phyloP scores from a whole-genome alignment of 495 filamentous ascomycete species.

The Pyrenula aspistea region DNA sequence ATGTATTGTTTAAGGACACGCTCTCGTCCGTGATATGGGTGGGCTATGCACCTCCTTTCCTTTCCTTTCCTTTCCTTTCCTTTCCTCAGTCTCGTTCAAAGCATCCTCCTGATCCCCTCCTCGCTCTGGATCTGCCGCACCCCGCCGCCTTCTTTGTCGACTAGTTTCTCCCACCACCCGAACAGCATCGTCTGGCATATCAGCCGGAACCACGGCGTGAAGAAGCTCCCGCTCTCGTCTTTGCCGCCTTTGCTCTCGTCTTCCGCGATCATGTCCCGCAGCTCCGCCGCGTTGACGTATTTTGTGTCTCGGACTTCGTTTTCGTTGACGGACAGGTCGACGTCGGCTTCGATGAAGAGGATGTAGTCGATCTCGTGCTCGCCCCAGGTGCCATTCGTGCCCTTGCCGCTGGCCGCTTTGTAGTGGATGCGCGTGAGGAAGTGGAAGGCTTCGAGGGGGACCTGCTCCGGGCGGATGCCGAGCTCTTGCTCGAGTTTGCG shows the following conservation, averaged over 20 bases:
- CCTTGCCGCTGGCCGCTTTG: constrained; percentile 63
- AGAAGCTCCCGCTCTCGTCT: constrained; percentile 16
- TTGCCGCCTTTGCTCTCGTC: constrained; percentile 40
- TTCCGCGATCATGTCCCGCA: constrained; percentile 79
- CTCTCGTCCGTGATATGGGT: no score
- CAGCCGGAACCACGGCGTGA: constrained; percentile 99
- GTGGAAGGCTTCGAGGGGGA: constrained; percentile 82
- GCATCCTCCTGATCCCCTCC: background rate
- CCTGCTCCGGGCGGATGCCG: constrained; percentile 79
- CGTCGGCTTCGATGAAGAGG: constrained; percentile 90
- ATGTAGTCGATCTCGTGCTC: constrained; percentile 99
- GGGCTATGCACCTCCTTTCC: no score
- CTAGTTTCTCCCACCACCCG: constrained; percentile 71
- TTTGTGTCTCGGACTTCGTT: constrained; percentile 81
- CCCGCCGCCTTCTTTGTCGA: background rate
- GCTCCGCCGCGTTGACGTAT: constrained; percentile 71
- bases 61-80: no score
- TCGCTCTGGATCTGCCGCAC: background rate
- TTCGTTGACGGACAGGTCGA: constrained; percentile 63
- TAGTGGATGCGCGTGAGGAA: constrained; percentile 98
- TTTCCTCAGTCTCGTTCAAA: background rate
- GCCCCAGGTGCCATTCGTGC: constrained; percentile 90
- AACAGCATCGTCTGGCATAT: constrained; percentile 97
- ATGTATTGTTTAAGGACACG: no score
- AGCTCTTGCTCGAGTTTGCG: constrained; percentile 91